These are phyloP conservation scores for Grosmannia penicillata DNA, from an alignment of 2,329 filamentous ascomycete species.

Conservation along the genomic window DNA sequence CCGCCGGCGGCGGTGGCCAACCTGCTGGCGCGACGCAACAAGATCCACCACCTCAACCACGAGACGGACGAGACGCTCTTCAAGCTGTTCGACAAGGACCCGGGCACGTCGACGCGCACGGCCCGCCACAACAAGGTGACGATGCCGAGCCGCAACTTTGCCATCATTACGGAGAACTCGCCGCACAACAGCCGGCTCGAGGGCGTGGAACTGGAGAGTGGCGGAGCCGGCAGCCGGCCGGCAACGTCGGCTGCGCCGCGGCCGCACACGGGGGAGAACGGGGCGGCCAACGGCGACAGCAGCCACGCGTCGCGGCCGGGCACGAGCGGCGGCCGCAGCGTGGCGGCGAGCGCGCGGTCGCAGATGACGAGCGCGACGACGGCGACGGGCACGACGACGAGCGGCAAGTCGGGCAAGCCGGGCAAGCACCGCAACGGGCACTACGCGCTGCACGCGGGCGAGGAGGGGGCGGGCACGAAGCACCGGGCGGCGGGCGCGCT, in stretches of 20 bases:
- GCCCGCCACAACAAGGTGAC: slow-evolving; percentile 67
- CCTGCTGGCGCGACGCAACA: slow-evolving; percentile 80
- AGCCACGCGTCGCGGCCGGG: slow-evolving; percentile 5
- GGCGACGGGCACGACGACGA: slow-evolving; percentile 49
- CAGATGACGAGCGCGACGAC: neutral
- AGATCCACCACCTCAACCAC: slow-evolving; percentile 51
- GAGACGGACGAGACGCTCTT: slow-evolving; percentile 88
- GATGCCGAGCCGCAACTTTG: slow-evolving; percentile 88
- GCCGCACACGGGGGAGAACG: neutral
- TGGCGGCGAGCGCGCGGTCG: slow-evolving; percentile 3
- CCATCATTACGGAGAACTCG: slow-evolving; percentile 79
- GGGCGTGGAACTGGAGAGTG: neutral
- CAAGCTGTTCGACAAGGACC: slow-evolving; percentile 81
- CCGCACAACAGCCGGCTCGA: slow-evolving; percentile 28
- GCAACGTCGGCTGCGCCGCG: neutral
- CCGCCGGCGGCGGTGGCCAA: slow-evolving; percentile 80
- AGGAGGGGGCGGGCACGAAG: slow-evolving; percentile 60
- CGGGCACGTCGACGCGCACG: slow-evolving; percentile 62
- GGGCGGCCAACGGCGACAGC: slow-evolving; percentile 2
- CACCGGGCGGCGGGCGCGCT: slow-evolving; percentile 56
- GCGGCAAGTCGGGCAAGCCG: neutral
- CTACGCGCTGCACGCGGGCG: slow-evolving; percentile 57
- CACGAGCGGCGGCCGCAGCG: slow-evolving; percentile 11
- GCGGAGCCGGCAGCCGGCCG: neutral
- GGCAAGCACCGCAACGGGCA: slow-evolving; percentile 39